Base-by-base conservation (phyloP, 495 filamentous ascomycete species). In the Talaromyces stipitatus region DNA sequence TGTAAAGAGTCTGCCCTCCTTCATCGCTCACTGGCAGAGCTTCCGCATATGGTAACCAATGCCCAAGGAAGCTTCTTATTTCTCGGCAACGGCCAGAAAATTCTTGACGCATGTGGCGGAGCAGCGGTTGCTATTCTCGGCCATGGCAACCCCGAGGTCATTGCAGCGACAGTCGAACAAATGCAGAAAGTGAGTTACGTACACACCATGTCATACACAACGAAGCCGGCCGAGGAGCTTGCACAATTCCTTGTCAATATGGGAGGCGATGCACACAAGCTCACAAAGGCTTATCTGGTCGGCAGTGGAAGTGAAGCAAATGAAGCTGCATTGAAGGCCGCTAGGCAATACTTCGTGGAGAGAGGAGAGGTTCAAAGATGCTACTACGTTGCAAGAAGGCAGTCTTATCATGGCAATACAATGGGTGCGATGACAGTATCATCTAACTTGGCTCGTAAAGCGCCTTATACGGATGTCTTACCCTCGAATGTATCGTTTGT, bases 341-440 rank as follows among this genome's bases (percentile, higher is more conserved):
- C 78, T n/a, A 57, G 74, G 4, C 82, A 84, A 18, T 66, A 69
- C 41, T 62, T 53, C 22, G 59, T 63, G 32, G 64, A 70, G 69
- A 41, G 57, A 69, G 58, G 57, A 27, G 67, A 82, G 53, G 65
- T 64, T 0, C 66, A 71, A 59, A 73, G 74, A 45, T 70, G 54
- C 1, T 77, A 77, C 9, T 82, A 83, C 65, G 86, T 91, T 43
- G 76, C 84, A 5, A 71, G 87, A 8, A 72, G 75, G 55, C 78
- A 82, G 45, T 83, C 82, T 9, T 91, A 87, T 56, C 87, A 91
- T 57, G 88, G 88, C 6, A 86, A 78, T 28, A 90, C 88, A 0
- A 71, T 90, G 1, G 87, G 87, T 0, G 78, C 85, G 0, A 70
- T 91, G 20, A 74, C 78, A 0, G 68, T 87, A 0, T 81, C 83